Base-by-base conservation (phyloP, 2,329 filamentous ascomycete genomes). In the Alternaria sp. region DNA sequence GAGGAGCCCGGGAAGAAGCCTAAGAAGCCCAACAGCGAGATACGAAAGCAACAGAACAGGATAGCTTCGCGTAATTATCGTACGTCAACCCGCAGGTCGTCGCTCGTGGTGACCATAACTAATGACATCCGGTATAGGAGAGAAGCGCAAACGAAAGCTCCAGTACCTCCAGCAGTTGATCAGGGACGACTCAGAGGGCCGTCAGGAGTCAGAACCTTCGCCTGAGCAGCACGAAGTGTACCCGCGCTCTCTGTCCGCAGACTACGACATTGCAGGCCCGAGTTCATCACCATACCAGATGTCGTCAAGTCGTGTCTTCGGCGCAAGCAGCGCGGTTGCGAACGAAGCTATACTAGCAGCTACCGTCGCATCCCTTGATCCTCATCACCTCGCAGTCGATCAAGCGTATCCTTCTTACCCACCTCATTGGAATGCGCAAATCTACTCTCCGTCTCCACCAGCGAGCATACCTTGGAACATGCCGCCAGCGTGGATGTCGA, bases 21-120 rank as follows among this genome's bases (percentile, higher is more conserved):
- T 2, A 75, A 73, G 61, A 79, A 78, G 50, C 70, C 68, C 51
- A 79, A 79, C 52, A 79, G 77, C 63, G 77, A 79, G 63, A 69
- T 73, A 62, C 73, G 77, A 21, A 79, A 79, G 61, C 76, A 77
- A 57, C 77, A 79, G 57, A 79, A 79, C 40, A 72, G 77, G 56
- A 78, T 79, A 69, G 77, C 77, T 30, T 79, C 77, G 17, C 74
- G 76, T 19, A 79, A 79, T 43, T 79, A 79, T 61, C 70, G 77
- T 79, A 69, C 28, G 76, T 68, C 40, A 21, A 10, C 12, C 40
- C 6, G 40, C 23, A 10, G 8, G 17, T 1, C 3, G 19, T 17
- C 3, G 30, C n/a, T 13, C 46, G 36, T 21, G 10, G 5, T 21
- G n/a, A 47, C 12, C n/a, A 21, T n/a, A 25, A n/a, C 68, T 73